phyloP scores from a whole-genome alignment of 2,329 filamentous ascomycete genomes.

The Sphaceloma murrayae region DNA sequence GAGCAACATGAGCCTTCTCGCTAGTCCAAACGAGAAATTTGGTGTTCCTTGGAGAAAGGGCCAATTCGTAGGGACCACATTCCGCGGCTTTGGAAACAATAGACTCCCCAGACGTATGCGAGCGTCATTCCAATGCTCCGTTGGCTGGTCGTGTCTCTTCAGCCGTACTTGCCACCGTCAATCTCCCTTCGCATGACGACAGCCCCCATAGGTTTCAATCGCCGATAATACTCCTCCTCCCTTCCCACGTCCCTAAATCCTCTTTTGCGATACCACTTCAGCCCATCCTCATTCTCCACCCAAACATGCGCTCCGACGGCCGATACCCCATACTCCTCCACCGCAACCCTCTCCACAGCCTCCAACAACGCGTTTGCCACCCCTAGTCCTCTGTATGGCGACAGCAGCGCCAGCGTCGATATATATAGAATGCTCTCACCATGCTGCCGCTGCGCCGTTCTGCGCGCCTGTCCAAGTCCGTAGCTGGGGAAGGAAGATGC shows the following conservation, averaged over 20 bases:
- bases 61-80: too few relatives aligned
- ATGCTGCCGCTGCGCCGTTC: background rate
- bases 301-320: conserved; percentile 55
- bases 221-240: conserved; percentile 50
- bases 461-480: background rate
- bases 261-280: conserved; percentile 51
- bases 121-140: too few relatives aligned
- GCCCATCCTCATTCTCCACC: conserved; percentile 50
- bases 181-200: conserved; percentile 40
- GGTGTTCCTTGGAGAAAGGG: too few relatives aligned
- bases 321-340: conserved; percentile 41
- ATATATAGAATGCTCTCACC: conserved; percentile 45
- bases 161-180: too few relatives aligned
- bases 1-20: too few relatives aligned
- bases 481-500: conserved; percentile 9
- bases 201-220: conserved; percentile 47
- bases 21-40: too few relatives aligned
- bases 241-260: conserved; percentile 45
- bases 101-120: too few relatives aligned
- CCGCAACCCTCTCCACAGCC: conserved; percentile 27
- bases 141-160: too few relatives aligned
- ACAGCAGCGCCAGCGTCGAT: conserved; percentile 49
- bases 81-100: too few relatives aligned
- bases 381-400: conserved; percentile 49
- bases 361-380: conserved; percentile 48